A percentile compares a stretch with the other conserved stretches of the same genome.
Conservation (phyloP, 2,329 filamentous ascomycete genomes). For the Penicillium brasilianum region DNA sequence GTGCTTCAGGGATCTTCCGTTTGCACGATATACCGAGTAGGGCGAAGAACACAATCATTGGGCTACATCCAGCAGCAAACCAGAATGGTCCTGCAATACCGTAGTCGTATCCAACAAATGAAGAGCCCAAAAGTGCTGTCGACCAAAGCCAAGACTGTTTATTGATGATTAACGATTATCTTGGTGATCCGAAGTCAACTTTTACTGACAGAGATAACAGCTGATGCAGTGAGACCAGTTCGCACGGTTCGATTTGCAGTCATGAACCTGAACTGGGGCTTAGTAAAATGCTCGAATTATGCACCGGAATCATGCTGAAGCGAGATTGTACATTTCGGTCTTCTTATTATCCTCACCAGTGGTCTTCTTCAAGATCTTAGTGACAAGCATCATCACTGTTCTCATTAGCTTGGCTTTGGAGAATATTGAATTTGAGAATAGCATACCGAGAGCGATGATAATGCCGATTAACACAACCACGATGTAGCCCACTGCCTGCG, state of each 20-base stretch:
- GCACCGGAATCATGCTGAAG: neutral
- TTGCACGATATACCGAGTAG: conserved; percentile 59
- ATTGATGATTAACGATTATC: neutral
- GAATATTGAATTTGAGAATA: too few species aligned
- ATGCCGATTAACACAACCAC: conserved; percentile 50
- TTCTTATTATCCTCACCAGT: conserved; percentile 58
- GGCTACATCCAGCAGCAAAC: conserved; percentile 62
- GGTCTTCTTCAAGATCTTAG: conserved; percentile 54
- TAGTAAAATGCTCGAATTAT: neutral
- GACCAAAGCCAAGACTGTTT: conserved; percentile 59
- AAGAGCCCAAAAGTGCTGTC: conserved; percentile 58
- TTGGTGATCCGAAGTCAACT: neutral
- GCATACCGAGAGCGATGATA: conserved; percentile 47
- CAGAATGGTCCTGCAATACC: conserved; percentile 63
- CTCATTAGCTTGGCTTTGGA: conserved; percentile 9
- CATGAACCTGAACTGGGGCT: conserved; percentile 52
- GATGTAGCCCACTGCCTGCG: conserved; percentile 50
- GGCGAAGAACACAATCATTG: conserved; percentile 63
- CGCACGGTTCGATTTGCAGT: conserved; percentile 58
- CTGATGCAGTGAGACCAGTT: conserved; percentile 59
- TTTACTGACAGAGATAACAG: conserved; percentile 54
- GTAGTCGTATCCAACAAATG: conserved; percentile 59
- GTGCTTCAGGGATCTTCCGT: conserved; percentile 58
- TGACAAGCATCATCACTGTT: conserved; percentile 54
- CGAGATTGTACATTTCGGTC: conserved; percentile 53